These are phyloP conservation scores for Geoglossum cookeanum DNA, from an alignment of 2,329 filamentous ascomycete genomes.

Conservation along the genomic window DNA sequence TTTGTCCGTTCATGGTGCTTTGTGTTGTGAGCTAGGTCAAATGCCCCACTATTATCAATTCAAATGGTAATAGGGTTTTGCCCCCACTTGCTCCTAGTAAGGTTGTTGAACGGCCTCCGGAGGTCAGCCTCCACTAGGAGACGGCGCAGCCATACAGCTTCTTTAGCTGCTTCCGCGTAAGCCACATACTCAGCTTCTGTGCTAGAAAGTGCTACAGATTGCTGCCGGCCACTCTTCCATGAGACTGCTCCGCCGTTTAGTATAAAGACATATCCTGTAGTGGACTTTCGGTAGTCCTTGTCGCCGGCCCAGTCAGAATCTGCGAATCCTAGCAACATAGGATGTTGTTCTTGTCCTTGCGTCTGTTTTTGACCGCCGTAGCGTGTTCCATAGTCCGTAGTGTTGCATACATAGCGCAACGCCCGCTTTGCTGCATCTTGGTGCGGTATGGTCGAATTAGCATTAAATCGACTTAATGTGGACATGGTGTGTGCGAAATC, in stretches of 20 bases:
- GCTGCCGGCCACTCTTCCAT: background rate
- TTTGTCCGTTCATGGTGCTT: slow-evolving; percentile 4
- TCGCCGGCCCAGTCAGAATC: background rate
- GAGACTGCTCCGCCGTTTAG: background rate
- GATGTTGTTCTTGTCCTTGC: background rate
- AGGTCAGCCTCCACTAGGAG: background rate
- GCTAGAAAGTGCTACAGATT: background rate
- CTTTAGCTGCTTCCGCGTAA: background rate
- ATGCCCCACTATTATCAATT: slow-evolving; percentile 6
- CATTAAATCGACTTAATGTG: background rate
- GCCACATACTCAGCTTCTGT: background rate
- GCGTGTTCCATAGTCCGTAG: background rate
- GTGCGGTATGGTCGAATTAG: background rate
- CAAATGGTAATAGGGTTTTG: background rate
- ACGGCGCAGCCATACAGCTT: background rate
- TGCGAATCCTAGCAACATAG: background rate
- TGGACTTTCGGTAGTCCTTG: background rate
- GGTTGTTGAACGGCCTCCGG: background rate
- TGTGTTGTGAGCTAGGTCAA: slow-evolving; percentile 5
- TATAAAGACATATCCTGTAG: background rate
- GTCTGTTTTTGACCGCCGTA: background rate
- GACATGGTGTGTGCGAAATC: background rate
- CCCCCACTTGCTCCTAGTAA: background rate
- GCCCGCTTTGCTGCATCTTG: background rate
- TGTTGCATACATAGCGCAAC: background rate